Evolutionary conservation across 345 rosid genomes (phyloP).

Genomic region (Gossypium arboreum): DNA sequence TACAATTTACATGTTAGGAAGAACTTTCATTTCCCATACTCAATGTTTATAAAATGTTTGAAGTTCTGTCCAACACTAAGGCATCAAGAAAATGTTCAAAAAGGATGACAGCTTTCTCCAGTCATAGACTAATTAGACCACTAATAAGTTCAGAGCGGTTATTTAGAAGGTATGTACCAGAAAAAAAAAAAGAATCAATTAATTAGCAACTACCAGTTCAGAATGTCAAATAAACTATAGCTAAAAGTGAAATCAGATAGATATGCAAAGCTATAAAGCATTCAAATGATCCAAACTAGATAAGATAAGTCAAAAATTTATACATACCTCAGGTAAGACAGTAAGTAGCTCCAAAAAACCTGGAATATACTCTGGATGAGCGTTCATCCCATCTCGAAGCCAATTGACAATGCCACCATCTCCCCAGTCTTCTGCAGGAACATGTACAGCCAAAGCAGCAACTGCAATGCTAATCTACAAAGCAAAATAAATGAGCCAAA

Average conservation of each 20-base stretch:
- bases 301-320: slow-evolving; percentile 8
- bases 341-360: slow-evolving; percentile 96
- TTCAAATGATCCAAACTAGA: not conserved
- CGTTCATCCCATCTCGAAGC: slow-evolving; percentile 92
- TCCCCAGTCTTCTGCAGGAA: slow-evolving; percentile 95
- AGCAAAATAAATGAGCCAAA: slow-evolving; percentile 22
- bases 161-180: not conserved
- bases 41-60: slow-evolving; percentile 2
- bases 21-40: not conserved
- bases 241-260: not conserved
- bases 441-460: slow-evolving; percentile 98
- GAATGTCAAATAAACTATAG: not conserved
- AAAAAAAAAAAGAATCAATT: not conserved
- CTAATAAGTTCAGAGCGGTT: not conserved
- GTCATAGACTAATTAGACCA: not conserved
- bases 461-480: slow-evolving; percentile 97
- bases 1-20: slow-evolving; percentile 15
- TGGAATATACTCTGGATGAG: slow-evolving; percentile 85
- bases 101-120: not conserved
- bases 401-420: slow-evolving; percentile 90
- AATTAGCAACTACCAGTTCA: not conserved
- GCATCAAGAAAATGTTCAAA: not conserved
- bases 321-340: slow-evolving; percentile 89
- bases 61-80: slow-evolving; percentile 1
- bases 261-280: not conserved